phyloP scores from a whole-genome alignment of 768 basidiomycete genomes.

The Thelephora aurantiotincta region DNA sequence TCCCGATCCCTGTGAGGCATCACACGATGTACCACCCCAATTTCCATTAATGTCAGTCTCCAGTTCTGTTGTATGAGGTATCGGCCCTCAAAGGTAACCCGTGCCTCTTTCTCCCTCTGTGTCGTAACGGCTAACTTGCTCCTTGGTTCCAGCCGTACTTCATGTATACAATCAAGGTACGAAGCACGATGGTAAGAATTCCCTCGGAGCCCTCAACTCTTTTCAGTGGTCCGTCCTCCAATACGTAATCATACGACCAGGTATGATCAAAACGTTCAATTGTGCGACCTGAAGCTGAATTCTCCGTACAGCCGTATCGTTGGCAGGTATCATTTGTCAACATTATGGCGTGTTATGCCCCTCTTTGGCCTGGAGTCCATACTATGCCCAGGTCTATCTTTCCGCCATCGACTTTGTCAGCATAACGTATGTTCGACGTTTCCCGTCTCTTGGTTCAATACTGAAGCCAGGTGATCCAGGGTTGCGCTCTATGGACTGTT shows the following conservation, averaged over 20 bases:
- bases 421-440: conserved; percentile 41
- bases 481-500: conserved; percentile 79
- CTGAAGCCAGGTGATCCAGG: conserved; percentile 19
- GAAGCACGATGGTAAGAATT: conserved; percentile 4
- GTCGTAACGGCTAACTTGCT: neutral
- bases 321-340: conserved; percentile 71
- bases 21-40: neutral
- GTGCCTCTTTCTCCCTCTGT: neutral
- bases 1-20: conserved; percentile 52
- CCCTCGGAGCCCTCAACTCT: conserved; percentile 1
- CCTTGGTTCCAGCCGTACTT: conserved; percentile 51
- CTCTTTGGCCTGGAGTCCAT: conserved; percentile 38
- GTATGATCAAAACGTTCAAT: conserved; percentile 13
- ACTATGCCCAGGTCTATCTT: conserved; percentile 58
- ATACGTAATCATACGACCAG: conserved; percentile 65
- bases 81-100: conserved; percentile 66
- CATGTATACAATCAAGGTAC: conserved; percentile 75
- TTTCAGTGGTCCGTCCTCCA: conserved; percentile 76
- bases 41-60: neutral
- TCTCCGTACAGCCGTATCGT: conserved; percentile 33
- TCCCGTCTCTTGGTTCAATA: neutral
- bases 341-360: conserved; percentile 55
- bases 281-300: neutral
- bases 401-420: conserved; percentile 65
- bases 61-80: conserved; percentile 77